Evolutionary conservation across 2,329 filamentous ascomycete species (phyloP).

Genomic region (Xylaria sp.): DNA sequence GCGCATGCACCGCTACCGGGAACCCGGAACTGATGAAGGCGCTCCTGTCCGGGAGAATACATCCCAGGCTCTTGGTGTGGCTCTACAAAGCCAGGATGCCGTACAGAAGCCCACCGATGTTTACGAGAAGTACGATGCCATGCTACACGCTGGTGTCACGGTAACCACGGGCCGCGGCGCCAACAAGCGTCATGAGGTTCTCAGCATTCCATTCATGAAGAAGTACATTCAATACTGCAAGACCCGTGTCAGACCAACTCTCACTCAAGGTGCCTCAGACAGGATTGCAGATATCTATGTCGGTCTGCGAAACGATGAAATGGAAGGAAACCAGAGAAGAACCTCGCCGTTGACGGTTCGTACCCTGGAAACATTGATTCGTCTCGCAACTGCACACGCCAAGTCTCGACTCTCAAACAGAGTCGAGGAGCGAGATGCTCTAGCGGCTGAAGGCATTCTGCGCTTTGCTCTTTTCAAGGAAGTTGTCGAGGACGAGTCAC

Average conservation of each 20-base stretch:
- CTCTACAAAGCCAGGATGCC: conserved; percentile 69
- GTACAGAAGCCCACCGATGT: conserved; percentile 76
- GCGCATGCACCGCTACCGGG: conserved; percentile 93
- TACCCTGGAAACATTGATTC: conserved; percentile 96
- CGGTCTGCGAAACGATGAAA: conserved; percentile 87
- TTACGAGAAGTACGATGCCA: conserved; percentile 92
- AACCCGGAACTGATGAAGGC: conserved; percentile 88
- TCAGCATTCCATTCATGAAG: conserved; percentile 97
- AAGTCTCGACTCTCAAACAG: conserved; percentile 83
- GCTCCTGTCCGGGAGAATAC: conserved; percentile 86
- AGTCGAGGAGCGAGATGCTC: conserved; percentile 84
- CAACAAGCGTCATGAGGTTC: conserved; percentile 73
- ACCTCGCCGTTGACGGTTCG: conserved; percentile 95
- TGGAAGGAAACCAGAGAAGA: conserved; percentile 87
- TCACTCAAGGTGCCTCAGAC: conserved; percentile 87
- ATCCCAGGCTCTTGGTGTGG: conserved; percentile 79
- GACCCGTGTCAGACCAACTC: conserved; percentile 77
- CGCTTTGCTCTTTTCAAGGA: conserved; percentile 97
- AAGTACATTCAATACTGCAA: conserved; percentile 99
- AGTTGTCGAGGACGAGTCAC: conserved; percentile 71
- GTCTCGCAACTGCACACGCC: conserved; percentile 91
- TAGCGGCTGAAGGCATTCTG: conserved; percentile 81
- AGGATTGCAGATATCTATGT: conserved; percentile 90
- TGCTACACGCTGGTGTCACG: conserved; percentile 89
- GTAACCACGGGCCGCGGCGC: conserved; percentile 67